These are phyloP conservation scores for Austroboletus novae-zelandiae DNA, from an alignment of 1,284 basidiomycete species.

Conservation along the genomic window DNA sequence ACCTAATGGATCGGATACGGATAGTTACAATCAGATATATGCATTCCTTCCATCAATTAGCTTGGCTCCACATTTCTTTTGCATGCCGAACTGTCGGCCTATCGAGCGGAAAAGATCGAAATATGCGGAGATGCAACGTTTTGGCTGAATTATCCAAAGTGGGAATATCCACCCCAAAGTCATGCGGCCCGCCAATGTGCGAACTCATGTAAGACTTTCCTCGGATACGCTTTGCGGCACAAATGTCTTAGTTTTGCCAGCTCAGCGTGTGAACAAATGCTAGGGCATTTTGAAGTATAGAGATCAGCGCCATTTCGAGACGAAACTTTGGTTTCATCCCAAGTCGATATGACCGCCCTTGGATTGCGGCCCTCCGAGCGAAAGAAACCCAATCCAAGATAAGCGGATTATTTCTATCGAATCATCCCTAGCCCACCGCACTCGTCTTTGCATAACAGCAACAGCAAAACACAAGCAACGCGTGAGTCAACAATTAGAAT, in stretches of 20 bases:
- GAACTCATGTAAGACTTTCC: background rate
- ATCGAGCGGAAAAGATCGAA: constrained; percentile 7
- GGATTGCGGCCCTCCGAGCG: background rate
- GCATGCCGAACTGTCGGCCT: constrained; percentile 4
- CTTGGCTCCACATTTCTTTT: constrained; percentile 4
- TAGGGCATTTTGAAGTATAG: background rate
- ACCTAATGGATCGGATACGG: constrained; percentile 12
- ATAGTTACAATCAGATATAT: constrained; percentile 16
- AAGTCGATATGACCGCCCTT: background rate
- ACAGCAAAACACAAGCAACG: background rate
- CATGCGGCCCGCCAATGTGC: constrained; percentile 11
- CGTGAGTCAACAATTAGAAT: too few species aligned
- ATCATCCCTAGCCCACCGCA: background rate
- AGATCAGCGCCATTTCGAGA: background rate
- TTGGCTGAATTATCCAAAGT: constrained; percentile 6
- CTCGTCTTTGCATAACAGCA: background rate
- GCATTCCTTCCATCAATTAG: background rate
- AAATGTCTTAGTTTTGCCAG: constrained; percentile 9
- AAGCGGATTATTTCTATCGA: background rate
- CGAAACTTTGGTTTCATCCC: constrained; percentile 25
- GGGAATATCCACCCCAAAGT: constrained; percentile 12
- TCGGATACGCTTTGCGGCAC: background rate
- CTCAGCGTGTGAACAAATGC: constrained; percentile 4
- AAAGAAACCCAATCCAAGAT: background rate
- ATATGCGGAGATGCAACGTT: constrained; percentile 13